Evolutionary conservation across 768 basidiomycete genomes (phyloP), one percentile per base, ranked within the genome.

Genomic region (Gyrodon lividus): DNA sequence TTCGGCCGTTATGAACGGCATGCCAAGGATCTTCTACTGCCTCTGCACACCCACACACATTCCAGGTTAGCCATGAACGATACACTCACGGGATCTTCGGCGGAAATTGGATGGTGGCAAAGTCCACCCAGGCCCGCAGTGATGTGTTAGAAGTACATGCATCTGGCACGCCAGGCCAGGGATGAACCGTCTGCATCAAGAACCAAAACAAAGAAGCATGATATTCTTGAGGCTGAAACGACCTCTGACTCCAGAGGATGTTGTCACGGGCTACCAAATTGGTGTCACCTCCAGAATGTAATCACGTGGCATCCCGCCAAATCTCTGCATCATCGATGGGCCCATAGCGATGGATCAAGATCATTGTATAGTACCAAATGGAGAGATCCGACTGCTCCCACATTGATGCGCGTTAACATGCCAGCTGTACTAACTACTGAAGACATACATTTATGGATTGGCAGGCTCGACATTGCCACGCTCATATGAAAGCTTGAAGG

Each of bases 261-360:
- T 42, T 58, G 48, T 60, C 50, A 63, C 48, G 45, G 43, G 46
- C 46, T 24, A n/a, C 19, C 43, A 19, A 43, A 40, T 47, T 46
- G 19, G 23, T 41, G 22, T 33, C 35, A 34, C 38, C 49, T 46
- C 30, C 13, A 38, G 43, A 61, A 53, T 39, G 42, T 42, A 22
- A 48, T 59, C 51, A 43, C 7, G 37, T 42, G 2, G 34, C 50
- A 5, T 26, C 22, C n/a, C 31, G 17, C 48, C 19, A 48, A 33
- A 30, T 37, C 19, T 23, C 24, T 26, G 19, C 24, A 24, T 10
- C 30, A 16, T 30, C 9, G 26, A 12, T 16, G 4, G 20, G 22
- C 10, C 26, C 35, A 43, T 9, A 16, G 33, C 80, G 82, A 88
- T 26, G 71, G 89, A 14, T 83, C 81, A 14, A 86, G 91, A 60